These are phyloP conservation scores for Cytospora chrysosperma DNA, from an alignment of 2,329 filamentous ascomycete genomes.

Conservation along the genomic window DNA sequence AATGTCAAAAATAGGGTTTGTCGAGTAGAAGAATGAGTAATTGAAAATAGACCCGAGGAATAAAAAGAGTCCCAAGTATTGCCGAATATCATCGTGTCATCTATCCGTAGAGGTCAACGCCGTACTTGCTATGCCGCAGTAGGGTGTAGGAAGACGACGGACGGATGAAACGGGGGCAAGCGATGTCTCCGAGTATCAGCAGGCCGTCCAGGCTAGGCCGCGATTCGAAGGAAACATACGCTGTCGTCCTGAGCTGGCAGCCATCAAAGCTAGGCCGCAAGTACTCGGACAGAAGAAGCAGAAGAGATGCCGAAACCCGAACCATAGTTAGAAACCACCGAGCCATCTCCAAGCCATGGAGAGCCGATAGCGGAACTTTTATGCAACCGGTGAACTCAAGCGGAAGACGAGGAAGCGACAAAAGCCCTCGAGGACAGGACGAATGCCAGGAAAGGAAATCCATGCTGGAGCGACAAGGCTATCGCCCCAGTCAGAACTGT, in stretches of 20 bases:
- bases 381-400: too few species aligned
- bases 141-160: too few species aligned
- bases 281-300: not conserved
- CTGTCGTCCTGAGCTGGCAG: not conserved
- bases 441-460: not conserved
- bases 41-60: not conserved
- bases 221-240: not conserved
- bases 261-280: slow-evolving; percentile 1
- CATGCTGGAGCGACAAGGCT: not conserved
- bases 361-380: not conserved
- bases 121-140: not conserved
- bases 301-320: not conserved
- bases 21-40: not conserved
- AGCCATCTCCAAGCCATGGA: too few species aligned
- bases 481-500: not conserved
- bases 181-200: not conserved
- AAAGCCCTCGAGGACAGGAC: not conserved
- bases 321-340: too few species aligned
- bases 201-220: slow-evolving; percentile 11
- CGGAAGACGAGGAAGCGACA: not conserved
- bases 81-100: slow-evolving; percentile 15
- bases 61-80: not conserved
- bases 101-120: not conserved
- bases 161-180: not conserved
- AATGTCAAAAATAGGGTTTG: not conserved